Evolutionary conservation across 768 basidiomycete species (phyloP).

Genomic region (Dentipellis sp.): DNA sequence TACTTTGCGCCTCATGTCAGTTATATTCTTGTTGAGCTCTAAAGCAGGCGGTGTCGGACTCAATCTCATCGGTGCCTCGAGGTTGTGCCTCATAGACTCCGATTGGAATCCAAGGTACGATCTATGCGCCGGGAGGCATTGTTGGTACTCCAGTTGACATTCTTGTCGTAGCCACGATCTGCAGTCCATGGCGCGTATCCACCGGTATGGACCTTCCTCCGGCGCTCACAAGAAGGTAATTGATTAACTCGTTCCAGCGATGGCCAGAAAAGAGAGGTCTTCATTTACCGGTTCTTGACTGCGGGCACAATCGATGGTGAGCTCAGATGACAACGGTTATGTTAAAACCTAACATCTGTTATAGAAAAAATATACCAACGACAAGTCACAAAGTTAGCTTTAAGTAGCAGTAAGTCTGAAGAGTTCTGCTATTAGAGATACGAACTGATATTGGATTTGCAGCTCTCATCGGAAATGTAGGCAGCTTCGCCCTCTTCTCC

Average conservation of each 20-base stretch:
- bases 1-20: constrained; percentile 27
- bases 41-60: constrained; percentile 96
- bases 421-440: constrained; percentile 14
- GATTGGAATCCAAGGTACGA: constrained; percentile 89
- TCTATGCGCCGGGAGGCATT: not conserved
- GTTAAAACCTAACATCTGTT: constrained; percentile 1
- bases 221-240: constrained; percentile 4
- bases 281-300: constrained; percentile 82
- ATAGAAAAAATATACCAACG: constrained; percentile 88
- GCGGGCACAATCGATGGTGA: constrained; percentile 84
- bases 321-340: not conserved
- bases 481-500: constrained; percentile 9
- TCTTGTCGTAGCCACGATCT: constrained; percentile 62
- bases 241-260: constrained; percentile 42
- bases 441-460: constrained; percentile 2
- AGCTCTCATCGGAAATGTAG: constrained; percentile 70
- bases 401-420: constrained; percentile 66
- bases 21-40: constrained; percentile 86
- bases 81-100: constrained; percentile 79
- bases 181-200: constrained; percentile 96
- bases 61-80: constrained; percentile 86
- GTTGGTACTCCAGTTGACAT: not conserved
- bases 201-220: constrained; percentile 44
- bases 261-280: constrained; percentile 87
- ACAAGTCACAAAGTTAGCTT: constrained; percentile 87